Evolutionary conservation across 257 asterid genomes (phyloP), one percentile per base, ranked within the genome.

Genomic region (Striga asiatica): DNA sequence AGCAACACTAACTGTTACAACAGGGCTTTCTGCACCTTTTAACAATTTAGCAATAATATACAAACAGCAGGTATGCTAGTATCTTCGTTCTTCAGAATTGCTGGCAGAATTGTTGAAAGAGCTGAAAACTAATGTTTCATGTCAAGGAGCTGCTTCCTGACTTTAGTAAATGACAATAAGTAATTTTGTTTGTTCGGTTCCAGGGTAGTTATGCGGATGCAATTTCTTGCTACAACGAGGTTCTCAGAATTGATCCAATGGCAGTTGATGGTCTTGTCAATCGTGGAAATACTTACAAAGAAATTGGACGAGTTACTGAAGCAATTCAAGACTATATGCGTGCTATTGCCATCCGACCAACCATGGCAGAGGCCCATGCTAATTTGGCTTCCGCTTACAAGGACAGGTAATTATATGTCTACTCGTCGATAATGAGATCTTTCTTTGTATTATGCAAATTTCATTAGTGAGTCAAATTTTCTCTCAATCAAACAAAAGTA

Each of bases 301-400:
- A 92, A 71, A 76, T 88, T 62, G 99, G 99, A 68, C 81, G 99
- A 81, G 97, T 88, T 42, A 79, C 70, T 54, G 99, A 88, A 60
- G 97, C 95, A 59, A 77, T 92, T 68, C 93, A 85, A 76, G 99
- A 92, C 58, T 92, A 92, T 70, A 27, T 71, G 58, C 82, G 82
- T 66, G 99, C 99, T 69, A 88, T 92, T 68, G 37, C 76, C 52
- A 72, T 82, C 56, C 78, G 97, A 41, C 99, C 99, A 17, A 25
- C 86, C 65, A 92, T 92, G 99, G 89, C 99, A n/a, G 99, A 92
- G 80, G 99, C 99, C 62, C 97, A 92, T 82, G 99, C 99, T 56
- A 92, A 92, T 81, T 74, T 92, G 79, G 99, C 99, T 64, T 92
- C 97, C 16, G 99, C 95, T 10, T 88, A 88, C 74, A 92, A 92